Evolutionary conservation across 345 rosid genomes (phyloP).

Genomic region (Garcia nutans): DNA sequence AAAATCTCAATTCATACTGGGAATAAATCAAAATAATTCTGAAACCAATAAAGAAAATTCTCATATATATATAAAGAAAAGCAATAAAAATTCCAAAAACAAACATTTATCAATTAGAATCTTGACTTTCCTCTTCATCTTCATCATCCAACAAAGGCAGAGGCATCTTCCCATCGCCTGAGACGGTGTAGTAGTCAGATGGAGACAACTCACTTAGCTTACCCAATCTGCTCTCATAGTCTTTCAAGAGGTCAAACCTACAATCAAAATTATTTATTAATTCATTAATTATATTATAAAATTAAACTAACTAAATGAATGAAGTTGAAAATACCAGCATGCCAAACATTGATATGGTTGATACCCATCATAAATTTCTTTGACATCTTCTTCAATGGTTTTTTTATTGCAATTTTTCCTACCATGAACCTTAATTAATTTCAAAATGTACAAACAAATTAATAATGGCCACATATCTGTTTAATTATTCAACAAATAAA

Average conservation of each 20-base stretch:
- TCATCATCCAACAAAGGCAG: no score
- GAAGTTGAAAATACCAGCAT: constrained; percentile 25
- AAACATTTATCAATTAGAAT: no score
- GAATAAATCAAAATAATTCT: no score
- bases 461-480: no score
- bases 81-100: no score
- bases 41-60: no score
- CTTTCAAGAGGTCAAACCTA: constrained; percentile 32
- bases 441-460: no score
- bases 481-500: no score
- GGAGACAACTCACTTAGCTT: constrained; percentile 34
- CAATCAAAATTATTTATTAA: not conserved
- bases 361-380: constrained; percentile 31
- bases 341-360: constrained; percentile 32
- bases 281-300: not conserved
- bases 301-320: no score
- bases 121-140: no score
- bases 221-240: constrained; percentile 32
- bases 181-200: constrained; percentile 7
- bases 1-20: no score
- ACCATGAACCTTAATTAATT: constrained; percentile 23
- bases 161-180: not conserved
- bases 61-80: no score
- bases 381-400: constrained; percentile 12
- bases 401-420: constrained; percentile 12